A percentile compares a stretch with the other conserved stretches of the same genome.
These are phyloP conservation scores for Myriosclerotinia curreyana DNA, from an alignment of 2,329 filamentous ascomycete genomes.

Conservation along the genomic window DNA sequence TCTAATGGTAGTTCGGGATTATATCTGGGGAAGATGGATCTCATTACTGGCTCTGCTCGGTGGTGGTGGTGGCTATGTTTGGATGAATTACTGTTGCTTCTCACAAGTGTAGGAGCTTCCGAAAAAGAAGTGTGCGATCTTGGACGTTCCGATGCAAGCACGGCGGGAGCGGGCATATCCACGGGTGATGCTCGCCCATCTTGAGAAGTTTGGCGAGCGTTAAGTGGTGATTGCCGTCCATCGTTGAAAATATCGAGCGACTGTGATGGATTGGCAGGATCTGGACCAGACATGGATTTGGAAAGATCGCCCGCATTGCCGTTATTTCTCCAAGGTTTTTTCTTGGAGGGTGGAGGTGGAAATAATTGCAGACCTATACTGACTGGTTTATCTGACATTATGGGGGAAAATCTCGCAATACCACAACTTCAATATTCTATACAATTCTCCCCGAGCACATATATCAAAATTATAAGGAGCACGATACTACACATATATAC, in stretches of 20 bases:
- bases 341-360: conserved; percentile 36
- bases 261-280: conserved; percentile 27
- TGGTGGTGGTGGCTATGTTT: conserved; percentile 56
- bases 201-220: conserved; percentile 28
- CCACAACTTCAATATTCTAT: conserved; percentile 12
- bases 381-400: conserved; percentile 33
- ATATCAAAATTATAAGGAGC: conserved; percentile 12
- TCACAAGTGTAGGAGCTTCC: conserved; percentile 49
- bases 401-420: conserved; percentile 20
- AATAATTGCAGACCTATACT: conserved; percentile 39
- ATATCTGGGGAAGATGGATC: conserved; percentile 75
- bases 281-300: conserved; percentile 29
- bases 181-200: conserved; percentile 27
- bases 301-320: conserved; percentile 34
- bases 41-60: conserved; percentile 48
- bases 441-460: conserved; percentile 5
- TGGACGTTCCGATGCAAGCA: conserved; percentile 36
- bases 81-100: conserved; percentile 50
- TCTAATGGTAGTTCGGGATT: conserved; percentile 64
- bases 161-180: conserved; percentile 32
- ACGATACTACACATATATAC: conserved; percentile 22
- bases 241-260: conserved; percentile 29
- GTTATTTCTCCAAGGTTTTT: conserved; percentile 35
- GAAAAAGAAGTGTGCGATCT: conserved; percentile 53
- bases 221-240: conserved; percentile 28